Conservation (phyloP, 495 filamentous ascomycete species). For the Coniosporium apollinis region DNA sequence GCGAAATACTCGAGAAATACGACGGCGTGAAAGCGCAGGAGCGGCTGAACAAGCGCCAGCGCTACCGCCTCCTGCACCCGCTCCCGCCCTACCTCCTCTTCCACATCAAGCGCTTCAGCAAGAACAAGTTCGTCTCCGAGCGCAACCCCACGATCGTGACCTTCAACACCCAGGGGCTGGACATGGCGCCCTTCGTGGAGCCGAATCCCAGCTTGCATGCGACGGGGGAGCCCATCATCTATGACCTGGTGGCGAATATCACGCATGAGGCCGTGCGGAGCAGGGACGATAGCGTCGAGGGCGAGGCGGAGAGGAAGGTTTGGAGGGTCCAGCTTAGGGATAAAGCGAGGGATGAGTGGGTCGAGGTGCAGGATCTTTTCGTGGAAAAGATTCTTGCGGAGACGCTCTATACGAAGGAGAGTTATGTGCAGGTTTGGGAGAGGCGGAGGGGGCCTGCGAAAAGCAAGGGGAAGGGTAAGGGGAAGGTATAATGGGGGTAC, state of each 20-base stretch:
- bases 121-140: slow-evolving; percentile 89
- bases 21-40: slow-evolving; percentile 81
- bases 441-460: no score
- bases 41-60: slow-evolving; percentile 64
- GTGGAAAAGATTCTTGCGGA: slow-evolving; percentile 76
- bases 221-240: slow-evolving; percentile 74
- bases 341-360: slow-evolving; percentile 58
- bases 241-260: slow-evolving; percentile 93
- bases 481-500: no score
- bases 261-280: slow-evolving; percentile 74
- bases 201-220: slow-evolving; percentile 44
- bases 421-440: slow-evolving; percentile 95
- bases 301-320: slow-evolving; percentile 69
- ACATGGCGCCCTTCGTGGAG: slow-evolving; percentile 78
- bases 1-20: slow-evolving; percentile 84
- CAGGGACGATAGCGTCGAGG: slow-evolving; percentile 57
- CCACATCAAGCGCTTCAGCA: slow-evolving; percentile 91
- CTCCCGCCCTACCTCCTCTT: slow-evolving; percentile 84
- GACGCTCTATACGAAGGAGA: slow-evolving; percentile 80
- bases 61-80: slow-evolving; percentile 83
- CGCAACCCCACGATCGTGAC: slow-evolving; percentile 97
- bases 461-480: no score
- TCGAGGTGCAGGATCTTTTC: slow-evolving; percentile 84
- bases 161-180: slow-evolving; percentile 66
- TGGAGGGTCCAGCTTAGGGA: slow-evolving; percentile 52